Base-by-base conservation (phyloP, 768 basidiomycete genomes). In the Amanita rubescens region DNA sequence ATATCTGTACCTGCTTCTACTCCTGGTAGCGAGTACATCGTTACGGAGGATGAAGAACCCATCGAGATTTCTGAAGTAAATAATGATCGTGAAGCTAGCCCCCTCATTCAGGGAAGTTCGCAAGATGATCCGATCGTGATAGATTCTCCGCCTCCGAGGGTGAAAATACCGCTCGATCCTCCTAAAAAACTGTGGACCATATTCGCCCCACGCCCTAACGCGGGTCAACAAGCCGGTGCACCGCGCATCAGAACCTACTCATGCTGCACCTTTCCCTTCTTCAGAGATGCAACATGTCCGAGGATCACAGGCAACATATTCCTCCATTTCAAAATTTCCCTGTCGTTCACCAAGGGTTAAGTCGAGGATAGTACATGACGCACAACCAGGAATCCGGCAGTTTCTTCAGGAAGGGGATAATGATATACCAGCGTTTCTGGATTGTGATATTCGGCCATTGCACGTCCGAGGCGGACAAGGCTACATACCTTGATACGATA, bases 221-320 rank as follows among this genome's bases (percentile, higher is more conserved):
- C 67, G 64, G 50, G 6, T 53, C 20, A 45, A 20, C 45, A 57
- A 30, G 14, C 52, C 24, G 27, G 49, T 22, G 54, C 49, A 46
- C 42, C 55, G 20, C 46, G 47, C 22, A 34, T 55, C 58, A 52
- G 53, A 49, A 46, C 52, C 24, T 49, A 27, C 51, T 47, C 54
- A 51, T 19, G 55, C 55, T 15, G 71, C 68, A 0, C 78, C 79
- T 19, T 78, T 75, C 60, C 87, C 86, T 27, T 68, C 70, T 58
- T 59, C 59, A 43, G 66, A 69, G 20, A 71, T 68, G 14, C 84
- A 85, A 61, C 87, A 88, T 67, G 74, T 84, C 57, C 80, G 76
- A 58, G 84, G 84, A 33, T 64, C 69, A 15, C 84, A 85, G 61
- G 74, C 66, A 38, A 55, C 54, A n/a, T 74, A 72, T 58, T 39